Base-by-base conservation (phyloP, 305 asterid genomes). In the Fraxinus ornus region DNA sequence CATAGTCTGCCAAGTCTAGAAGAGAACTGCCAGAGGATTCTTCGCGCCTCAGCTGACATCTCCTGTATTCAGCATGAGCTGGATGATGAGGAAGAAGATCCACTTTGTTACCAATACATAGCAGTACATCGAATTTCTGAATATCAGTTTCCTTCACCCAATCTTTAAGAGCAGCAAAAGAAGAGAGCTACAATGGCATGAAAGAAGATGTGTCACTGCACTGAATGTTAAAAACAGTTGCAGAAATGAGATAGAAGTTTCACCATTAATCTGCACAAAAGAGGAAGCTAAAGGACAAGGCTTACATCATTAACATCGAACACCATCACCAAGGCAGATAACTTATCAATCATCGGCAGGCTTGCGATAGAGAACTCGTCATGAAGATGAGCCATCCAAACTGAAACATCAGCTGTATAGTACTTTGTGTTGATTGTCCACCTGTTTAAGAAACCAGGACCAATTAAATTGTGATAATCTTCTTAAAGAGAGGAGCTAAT, bases 381-480 rank as follows among this genome's bases (percentile, higher is more conserved):
- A 62, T 82, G 84, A 78, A 94, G 94, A 90, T 93, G 93, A 81
- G 90, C 92, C 85, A 88, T 87, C 97, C 98, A 93, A 47, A 96
- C 78, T 75, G 94, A 88, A 85, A 92, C 94, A 87, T 96, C 99
- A 79, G 94, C 98, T 4, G 89, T 86, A 76, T 96, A 96, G 79
- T 96, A 96, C 86, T 94, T 96, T 36, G 98, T 96, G 91, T 92
- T 86, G 93, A 96, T 96, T 66, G 94, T 88, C 98, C 98, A 96
- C 90, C 99, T 94, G 87, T 76, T 68, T 75, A 84, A 64, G 77
- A 76, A 87, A 76, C 78, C 82, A 84, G 17, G 78, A 78, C 73
- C 81, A 80, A 49, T 80, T 52, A 32, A 68, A 78, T 64, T 66
- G 60, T 35, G 52, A 35, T 41, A 44, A 88, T 79, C n/a, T 13